These are phyloP conservation scores for Eucalyptus cloeziana DNA, from an alignment of 345 rosid genomes.

Conservation along the genomic window DNA sequence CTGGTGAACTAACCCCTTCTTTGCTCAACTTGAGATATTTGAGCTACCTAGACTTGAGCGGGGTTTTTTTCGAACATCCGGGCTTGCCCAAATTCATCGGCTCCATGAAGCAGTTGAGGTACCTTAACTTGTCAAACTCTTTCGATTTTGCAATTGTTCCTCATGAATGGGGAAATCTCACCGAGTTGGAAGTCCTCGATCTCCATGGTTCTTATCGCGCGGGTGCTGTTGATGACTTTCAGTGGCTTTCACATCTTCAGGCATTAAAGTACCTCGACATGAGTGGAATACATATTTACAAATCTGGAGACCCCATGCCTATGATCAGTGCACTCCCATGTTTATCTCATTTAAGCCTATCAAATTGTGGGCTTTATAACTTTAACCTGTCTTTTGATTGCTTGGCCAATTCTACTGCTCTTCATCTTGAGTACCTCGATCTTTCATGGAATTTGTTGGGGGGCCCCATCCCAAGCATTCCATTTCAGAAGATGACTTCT, in stretches of 20 bases:
- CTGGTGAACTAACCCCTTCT: background rate
- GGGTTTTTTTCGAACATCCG: background rate
- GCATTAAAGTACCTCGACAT: background rate
- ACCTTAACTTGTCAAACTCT: background rate
- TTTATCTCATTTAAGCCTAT: background rate
- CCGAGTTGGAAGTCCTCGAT: background rate
- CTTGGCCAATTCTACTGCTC: background rate
- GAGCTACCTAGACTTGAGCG: background rate
- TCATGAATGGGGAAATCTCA: background rate
- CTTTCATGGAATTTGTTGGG: no score
- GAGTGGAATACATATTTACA: accelerated
- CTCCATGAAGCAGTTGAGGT: background rate
- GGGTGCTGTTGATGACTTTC: background rate
- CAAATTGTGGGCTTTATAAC: background rate
- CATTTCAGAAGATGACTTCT: no score
- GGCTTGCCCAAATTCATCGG: background rate
- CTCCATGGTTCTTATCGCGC: accelerated
- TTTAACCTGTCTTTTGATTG: accelerated
- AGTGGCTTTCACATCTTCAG: background rate
- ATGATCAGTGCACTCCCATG: background rate
- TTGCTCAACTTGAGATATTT: background rate
- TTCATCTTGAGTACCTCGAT: background rate
- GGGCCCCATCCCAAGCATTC: no score
- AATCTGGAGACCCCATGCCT: background rate
- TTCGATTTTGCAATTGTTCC: background rate